These are phyloP conservation scores for Gleditsia sinensis DNA, from an alignment of 306 rosid genomes.

Conservation along the genomic window DNA sequence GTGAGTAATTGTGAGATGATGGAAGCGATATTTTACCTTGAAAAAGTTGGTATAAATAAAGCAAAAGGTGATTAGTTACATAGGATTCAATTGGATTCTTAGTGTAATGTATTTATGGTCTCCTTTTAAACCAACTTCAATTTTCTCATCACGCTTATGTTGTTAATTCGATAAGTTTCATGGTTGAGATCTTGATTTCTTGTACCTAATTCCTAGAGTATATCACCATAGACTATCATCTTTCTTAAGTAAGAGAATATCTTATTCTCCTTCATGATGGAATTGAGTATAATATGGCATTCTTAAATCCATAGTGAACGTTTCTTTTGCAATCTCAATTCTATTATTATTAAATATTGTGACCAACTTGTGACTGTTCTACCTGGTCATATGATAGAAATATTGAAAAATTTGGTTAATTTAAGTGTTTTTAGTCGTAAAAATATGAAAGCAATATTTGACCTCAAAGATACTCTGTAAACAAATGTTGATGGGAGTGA, in stretches of 20 bases:
- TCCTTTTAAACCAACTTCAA: neutral
- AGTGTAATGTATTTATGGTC: too few relatives aligned
- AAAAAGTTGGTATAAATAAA: neutral
- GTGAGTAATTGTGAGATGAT: conserved; percentile 35
- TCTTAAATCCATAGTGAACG: neutral
- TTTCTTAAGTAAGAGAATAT: neutral
- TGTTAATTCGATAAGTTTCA: neutral
- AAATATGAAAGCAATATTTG: neutral
- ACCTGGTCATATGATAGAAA: neutral
- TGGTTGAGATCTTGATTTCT: neutral
- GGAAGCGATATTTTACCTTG: conserved; percentile 6
- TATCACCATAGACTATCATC: neutral
- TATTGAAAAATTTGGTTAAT: neutral
- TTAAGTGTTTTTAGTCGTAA: neutral
- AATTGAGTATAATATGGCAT: neutral
- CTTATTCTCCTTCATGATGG: neutral
- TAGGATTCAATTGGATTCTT: neutral
- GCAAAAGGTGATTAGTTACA: neutral
- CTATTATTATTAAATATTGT: neutral
- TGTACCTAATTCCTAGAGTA: neutral
- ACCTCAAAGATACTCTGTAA: neutral
- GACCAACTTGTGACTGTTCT: neutral
- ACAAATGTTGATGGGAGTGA: neutral
- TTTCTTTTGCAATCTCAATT: neutral
- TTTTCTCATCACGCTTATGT: too few relatives aligned